Percentiles rank a stretch among this genome's conserved stretches.
Evolutionary conservation across 2,329 filamentous ascomycete genomes (phyloP).

Genomic region (Intubia oerlemansii): DNA sequence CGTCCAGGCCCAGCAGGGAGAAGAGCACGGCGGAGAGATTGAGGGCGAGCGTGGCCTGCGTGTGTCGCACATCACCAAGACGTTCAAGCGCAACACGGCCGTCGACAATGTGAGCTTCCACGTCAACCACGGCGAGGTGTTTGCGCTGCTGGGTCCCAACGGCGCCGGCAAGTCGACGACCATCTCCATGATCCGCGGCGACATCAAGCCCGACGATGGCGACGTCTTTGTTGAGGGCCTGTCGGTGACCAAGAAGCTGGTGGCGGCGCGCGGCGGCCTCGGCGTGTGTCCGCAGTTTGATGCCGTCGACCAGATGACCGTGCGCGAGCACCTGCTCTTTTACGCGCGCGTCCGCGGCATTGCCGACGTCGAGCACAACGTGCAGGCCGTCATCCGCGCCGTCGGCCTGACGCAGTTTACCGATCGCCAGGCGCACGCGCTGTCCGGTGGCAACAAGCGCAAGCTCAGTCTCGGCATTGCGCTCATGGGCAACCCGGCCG

Average conservation of each 20-base stretch:
- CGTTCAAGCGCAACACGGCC: conserved; percentile 53
- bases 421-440: conserved; percentile 51
- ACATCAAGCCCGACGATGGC: conserved; percentile 56
- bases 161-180: conserved; percentile 83
- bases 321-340: conserved; percentile 66
- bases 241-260: conserved; percentile 51
- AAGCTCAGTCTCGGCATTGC: conserved; percentile 80
- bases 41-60: conserved; percentile 63
- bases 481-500: conserved; percentile 75
- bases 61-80: conserved; percentile 63
- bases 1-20: no score
- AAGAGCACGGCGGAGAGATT: no score
- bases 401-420: conserved; percentile 56
- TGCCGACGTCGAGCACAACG: conserved; percentile 52
- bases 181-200: conserved; percentile 76
- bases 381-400: conserved; percentile 54
- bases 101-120: conserved; percentile 82
- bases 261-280: conserved; percentile 51
- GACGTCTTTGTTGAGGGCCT: conserved; percentile 63
- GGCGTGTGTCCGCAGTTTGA: conserved; percentile 86
- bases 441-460: conserved; percentile 85
- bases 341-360: conserved; percentile 75
- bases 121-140: conserved; percentile 61
- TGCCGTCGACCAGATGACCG: conserved; percentile 80
- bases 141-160: conserved; percentile 76